phyloP scores from a whole-genome alignment of 805 yeast species.

The Candida silvicultrix region DNA sequence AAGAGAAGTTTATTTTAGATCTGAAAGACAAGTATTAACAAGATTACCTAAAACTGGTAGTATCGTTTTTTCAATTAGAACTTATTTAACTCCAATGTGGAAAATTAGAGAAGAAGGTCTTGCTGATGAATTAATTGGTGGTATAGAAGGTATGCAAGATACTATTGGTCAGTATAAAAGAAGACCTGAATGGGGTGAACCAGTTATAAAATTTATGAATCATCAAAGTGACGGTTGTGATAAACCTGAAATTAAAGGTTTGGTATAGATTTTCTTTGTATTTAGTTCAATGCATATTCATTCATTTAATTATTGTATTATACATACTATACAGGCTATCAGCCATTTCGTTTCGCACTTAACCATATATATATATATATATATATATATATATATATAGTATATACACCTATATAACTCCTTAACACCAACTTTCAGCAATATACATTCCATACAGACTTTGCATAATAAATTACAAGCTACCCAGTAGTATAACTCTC shows the following conservation, averaged over 20 bases:
- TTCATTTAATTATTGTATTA: no score
- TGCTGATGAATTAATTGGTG: constrained; percentile 49
- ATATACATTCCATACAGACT: no score
- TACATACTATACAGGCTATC: no score
- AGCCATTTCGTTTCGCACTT: no score
- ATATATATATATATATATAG: no score
- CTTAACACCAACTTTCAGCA: no score
- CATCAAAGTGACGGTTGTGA: constrained; percentile 30
- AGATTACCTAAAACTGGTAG: constrained; percentile 43
- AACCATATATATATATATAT: no score
- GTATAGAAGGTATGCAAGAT: constrained; percentile 57
- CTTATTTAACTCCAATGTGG: constrained; percentile 49
- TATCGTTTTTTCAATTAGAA: constrained; percentile 46
- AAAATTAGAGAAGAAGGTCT: constrained; percentile 39
- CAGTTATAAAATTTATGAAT: constrained; percentile 39
- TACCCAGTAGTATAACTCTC: no score
- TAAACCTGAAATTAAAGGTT: constrained; percentile 14
- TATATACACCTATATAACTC: no score
- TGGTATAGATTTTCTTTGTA: not conserved
- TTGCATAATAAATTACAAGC: no score
- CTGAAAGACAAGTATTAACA: constrained; percentile 53
- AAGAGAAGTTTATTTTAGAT: constrained; percentile 46
- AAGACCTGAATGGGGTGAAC: constrained; percentile 63
- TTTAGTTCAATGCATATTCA: not conserved
- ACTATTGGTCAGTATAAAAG: constrained; percentile 57